Evolutionary conservation across 331 rosid genomes (phyloP), one percentile per base, ranked within the genome.

Genomic region (Malus hybrid): DNA sequence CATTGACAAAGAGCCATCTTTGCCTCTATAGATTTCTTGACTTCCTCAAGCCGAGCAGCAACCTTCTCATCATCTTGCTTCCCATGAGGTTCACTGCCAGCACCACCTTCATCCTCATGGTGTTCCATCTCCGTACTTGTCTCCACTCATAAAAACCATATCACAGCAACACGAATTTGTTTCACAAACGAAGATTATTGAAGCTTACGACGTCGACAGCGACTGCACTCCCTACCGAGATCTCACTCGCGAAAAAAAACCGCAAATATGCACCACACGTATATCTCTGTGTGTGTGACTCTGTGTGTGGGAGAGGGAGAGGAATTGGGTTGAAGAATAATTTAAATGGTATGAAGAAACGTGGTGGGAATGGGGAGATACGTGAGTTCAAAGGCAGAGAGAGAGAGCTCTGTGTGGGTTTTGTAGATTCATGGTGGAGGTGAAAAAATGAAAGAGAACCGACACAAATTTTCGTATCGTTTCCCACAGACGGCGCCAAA

Each of bases 21-120:
- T 36, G 97, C 88, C 84, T 92, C 96, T 18, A 92, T 69, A 19
- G 97, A 89, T 78, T 89, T 94, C 76, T 92, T 92, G 22, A 94
- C 73, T 83, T 94, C 99, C 86, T 92, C 97, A 46, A 85, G 95
- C 70, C 93, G 96, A 68, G 97, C 96, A 78, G 60, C 92, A 57
- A 91, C 91, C 84, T 90, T 97, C 97, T 92, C 97, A 33, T 90
- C 94, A 73, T 93, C 93, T 70, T 90, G 93, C 86, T 93, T 91
- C 76, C 88, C 79, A 57, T 80, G 92, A 80, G 86, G 81, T 73
- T 87, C 92, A 78, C 83, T 77, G 32, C 79, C 91, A 22, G 54
- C 66, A 34, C 86, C 88, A 55, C 85, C 69, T 61, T 92, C 96
- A 68, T 93, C 97, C 72, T 91, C 98, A 3, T 81, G 87, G 65